These are phyloP conservation scores for Diaporthe amygdali DNA, from an alignment of 2,329 filamentous ascomycete species.

Conservation along the genomic window DNA sequence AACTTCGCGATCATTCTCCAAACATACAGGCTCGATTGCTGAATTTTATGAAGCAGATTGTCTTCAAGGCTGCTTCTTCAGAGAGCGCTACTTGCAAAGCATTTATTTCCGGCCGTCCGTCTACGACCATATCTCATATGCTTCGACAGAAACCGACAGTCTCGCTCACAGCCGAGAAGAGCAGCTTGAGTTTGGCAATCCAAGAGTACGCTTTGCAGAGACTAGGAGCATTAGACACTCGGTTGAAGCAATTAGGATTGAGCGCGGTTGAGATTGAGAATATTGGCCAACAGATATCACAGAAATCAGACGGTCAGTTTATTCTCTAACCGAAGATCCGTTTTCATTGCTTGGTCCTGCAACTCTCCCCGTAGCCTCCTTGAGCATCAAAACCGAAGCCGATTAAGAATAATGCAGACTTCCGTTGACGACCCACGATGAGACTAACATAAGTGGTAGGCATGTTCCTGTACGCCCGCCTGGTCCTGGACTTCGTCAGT, in stretches of 20 bases:
- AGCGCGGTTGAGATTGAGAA: constrained; percentile 23
- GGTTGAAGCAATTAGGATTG: constrained; percentile 27
- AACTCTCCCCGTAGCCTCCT: no score
- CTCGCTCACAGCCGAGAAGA: constrained; percentile 34
- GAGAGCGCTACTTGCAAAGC: constrained; percentile 32
- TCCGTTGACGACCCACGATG: no score
- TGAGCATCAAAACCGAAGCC: no score
- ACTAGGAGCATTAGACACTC: constrained; percentile 13
- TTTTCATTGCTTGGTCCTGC: no score
- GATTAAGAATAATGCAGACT: no score
- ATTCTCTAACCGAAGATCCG: no score
- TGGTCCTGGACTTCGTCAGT: constrained; percentile 39
- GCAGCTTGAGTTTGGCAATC: constrained; percentile 28
- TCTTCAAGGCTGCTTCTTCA: constrained; percentile 9
- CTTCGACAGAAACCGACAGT: constrained; percentile 28
- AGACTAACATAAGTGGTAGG: constrained; percentile 28
- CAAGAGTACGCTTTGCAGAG: constrained; percentile 28
- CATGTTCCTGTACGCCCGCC: constrained; percentile 43
- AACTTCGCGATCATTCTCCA: constrained; percentile 27
- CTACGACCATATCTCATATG: constrained; percentile 15
- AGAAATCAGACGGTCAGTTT: constrained; percentile 34
- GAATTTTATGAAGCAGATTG: constrained; percentile 26
- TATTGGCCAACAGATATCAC: constrained; percentile 27
- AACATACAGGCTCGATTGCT: constrained; percentile 25
- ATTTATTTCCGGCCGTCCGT: constrained; percentile 32